Percentiles rank a stretch among this genome's conserved stretches.
Conservation (phyloP, 1,139 yeast genomes). For the Sugiyamaella grinbergsii region DNA sequence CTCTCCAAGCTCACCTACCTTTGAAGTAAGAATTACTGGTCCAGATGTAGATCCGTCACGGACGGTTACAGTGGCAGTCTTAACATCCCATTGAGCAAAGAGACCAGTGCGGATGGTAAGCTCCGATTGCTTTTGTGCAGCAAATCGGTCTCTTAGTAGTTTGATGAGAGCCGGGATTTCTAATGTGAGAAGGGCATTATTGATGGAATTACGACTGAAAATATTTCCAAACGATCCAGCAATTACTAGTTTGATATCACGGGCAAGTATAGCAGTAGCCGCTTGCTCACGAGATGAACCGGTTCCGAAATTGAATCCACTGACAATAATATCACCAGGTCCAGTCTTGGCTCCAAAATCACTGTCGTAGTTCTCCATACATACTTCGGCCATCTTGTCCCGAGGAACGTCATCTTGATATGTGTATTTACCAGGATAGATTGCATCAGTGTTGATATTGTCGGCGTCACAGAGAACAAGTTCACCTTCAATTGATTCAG, state of each 20-base stretch:
- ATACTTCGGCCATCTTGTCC: slow-evolving; percentile 96
- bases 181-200: slow-evolving; percentile 88
- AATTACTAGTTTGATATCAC: slow-evolving; percentile 89
- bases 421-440: slow-evolving; percentile 97
- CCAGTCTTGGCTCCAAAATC: slow-evolving; percentile 80
- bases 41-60: slow-evolving; percentile 62
- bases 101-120: slow-evolving; percentile 94
- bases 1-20: slow-evolving; percentile 94
- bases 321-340: slow-evolving; percentile 84
- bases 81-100: slow-evolving; percentile 91
- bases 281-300: slow-evolving; percentile 99
- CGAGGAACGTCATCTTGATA: slow-evolving; percentile 95
- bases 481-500: slow-evolving; percentile 84
- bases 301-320: slow-evolving; percentile 96
- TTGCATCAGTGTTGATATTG: slow-evolving; percentile 97
- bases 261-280: slow-evolving; percentile 92
- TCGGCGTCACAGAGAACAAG: slow-evolving; percentile 94
- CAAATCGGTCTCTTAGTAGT: slow-evolving; percentile 69
- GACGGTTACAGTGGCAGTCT: slow-evolving; percentile 76
- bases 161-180: slow-evolving; percentile 88
- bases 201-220: slow-evolving; percentile 91
- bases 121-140: slow-evolving; percentile 64
- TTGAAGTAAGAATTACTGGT: slow-evolving; percentile 66
- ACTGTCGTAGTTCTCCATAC: slow-evolving; percentile 97
- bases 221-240: slow-evolving; percentile 98